Base-by-base conservation (phyloP, 441 rosid species). In the Gossypium gossypioides region DNA sequence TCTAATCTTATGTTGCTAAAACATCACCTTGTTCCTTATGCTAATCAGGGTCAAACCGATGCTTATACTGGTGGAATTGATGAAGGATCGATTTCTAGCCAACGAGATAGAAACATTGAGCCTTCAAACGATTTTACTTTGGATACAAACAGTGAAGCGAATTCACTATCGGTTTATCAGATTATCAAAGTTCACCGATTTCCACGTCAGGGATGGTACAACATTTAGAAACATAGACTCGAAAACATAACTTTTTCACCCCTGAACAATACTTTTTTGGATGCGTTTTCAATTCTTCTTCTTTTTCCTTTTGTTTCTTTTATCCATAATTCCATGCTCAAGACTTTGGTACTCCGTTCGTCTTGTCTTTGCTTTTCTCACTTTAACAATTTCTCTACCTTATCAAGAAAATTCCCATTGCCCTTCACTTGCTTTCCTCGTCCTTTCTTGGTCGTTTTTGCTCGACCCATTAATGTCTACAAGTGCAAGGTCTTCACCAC, bases 401-500 rank as follows among this genome's bases (percentile, higher is more conserved):
- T 78, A 15, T 22, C 75, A 7, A 74, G 72, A 74, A 64, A 60
- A 51, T 34, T 34, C 75, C 68, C 66, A 16, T 68, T 67, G 77
- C 65, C 46, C 1, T 68, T 13, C 60, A 10, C 75, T 25, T 58
- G 0, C 10, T 34, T 21, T 55, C 76, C 32, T 44, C 25, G 51
- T 72, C 80, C 84, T 80, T 50, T 60, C 51, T 52, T 78, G 13
- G 29, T 46, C 74, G 60, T 77, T 81, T 81, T 58, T 71, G 74
- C 66, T 64, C 82, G 77, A 77, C 81, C 84, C 72, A 54, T 83
- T 83, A 84, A 73, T 76, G 66, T 83, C 22, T 65, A 56, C 22
- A 81, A 54, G 62, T 69, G 59, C 32, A 81, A 60, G 68, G 81
- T 81, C 59, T 51, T 88, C 1, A 80, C 92, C 74, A 91, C 90